Percentiles rank a stretch among this genome's conserved stretches.
These are phyloP conservation scores for Ampelocalamus luodianensis DNA, from an alignment of 176 grass and related monocot genomes.

Conservation along the genomic window DNA sequence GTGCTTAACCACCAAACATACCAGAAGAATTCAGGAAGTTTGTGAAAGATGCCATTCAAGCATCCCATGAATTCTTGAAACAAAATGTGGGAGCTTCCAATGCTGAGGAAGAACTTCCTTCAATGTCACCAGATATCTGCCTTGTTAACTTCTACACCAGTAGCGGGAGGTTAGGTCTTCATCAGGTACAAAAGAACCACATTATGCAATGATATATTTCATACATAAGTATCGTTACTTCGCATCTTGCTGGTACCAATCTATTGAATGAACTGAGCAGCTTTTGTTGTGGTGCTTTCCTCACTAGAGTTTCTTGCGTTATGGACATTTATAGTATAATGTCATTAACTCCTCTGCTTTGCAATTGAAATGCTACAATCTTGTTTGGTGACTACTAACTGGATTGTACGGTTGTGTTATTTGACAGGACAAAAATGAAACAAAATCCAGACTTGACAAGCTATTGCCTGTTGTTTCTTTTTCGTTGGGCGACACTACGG, in stretches of 20 bases:
- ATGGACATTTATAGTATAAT: background rate
- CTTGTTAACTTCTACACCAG: conserved; percentile 61
- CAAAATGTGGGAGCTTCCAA: background rate
- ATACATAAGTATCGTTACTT: background rate
- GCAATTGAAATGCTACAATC: background rate
- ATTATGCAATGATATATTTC: background rate
- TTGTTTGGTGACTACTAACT: conserved; percentile 12
- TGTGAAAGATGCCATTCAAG: conserved; percentile 46
- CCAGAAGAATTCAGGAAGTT: conserved; percentile 48
- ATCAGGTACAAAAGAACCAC: conserved; percentile 50
- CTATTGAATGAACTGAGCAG: background rate
- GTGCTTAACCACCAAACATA: conserved; percentile 49
- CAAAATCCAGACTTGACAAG: conserved; percentile 36
- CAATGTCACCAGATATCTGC: conserved; percentile 65
- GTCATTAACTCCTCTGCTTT: background rate
- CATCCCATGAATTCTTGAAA: conserved; percentile 45
- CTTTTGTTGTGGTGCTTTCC: background rate
- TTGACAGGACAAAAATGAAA: conserved; percentile 64
- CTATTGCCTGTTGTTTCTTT: conserved; percentile 67
- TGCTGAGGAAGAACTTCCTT: conserved; percentile 40
- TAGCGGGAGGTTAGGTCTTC: conserved; percentile 57
- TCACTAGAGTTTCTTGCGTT: background rate
- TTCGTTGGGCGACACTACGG: conserved; percentile 54
- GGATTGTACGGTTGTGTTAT: background rate
- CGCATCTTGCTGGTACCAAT: background rate